A percentile compares a stretch with the other conserved stretches of the same genome.
phyloP scores from a whole-genome alignment of 768 basidiomycete genomes.

The Trichaptum fuscoviolaceum region DNA sequence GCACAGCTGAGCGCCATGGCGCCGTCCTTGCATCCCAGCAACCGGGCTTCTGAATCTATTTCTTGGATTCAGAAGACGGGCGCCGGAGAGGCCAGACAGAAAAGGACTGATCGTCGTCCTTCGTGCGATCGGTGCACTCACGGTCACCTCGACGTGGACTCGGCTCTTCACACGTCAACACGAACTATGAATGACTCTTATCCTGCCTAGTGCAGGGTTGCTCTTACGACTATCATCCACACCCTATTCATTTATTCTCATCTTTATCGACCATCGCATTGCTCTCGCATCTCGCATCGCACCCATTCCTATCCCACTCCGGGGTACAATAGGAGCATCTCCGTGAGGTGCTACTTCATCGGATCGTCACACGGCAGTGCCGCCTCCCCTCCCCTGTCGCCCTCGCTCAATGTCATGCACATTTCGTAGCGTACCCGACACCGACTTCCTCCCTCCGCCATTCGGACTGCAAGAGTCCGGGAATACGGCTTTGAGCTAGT shows the following conservation, averaged over 20 bases:
- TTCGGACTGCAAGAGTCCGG: not conserved
- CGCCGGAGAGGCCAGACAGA: not conserved
- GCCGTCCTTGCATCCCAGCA: constrained; percentile 49
- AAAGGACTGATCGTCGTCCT: not conserved
- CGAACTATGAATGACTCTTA: constrained; percentile 1
- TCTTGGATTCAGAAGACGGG: constrained; percentile 24
- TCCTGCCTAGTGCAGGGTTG: not conserved
- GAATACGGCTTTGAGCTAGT: constrained; percentile 2
- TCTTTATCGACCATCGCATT: not conserved
- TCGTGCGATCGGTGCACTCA: constrained; percentile 1
- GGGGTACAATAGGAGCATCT: not conserved
- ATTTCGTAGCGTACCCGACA: not conserved
- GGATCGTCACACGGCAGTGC: not conserved
- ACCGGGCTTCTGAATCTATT: constrained; percentile 41
- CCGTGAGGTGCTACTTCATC: not conserved
- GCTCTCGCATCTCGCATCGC: constrained; percentile 1
- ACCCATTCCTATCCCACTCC: not conserved
- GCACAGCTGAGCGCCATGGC: constrained; percentile 64
- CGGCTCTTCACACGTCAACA: not conserved
- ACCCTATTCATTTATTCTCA: not conserved
- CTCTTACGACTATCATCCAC: constrained; percentile 1
- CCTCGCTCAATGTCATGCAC: not conserved
- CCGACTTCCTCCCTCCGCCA: not conserved
- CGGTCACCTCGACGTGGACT: constrained; percentile 1
- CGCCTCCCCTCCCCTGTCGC: not conserved